Percentiles rank a stretch among this genome's conserved stretches.
These are phyloP conservation scores for Sphaerulina musiva DNA, from an alignment of 2,329 filamentous ascomycete genomes.

Conservation along the genomic window DNA sequence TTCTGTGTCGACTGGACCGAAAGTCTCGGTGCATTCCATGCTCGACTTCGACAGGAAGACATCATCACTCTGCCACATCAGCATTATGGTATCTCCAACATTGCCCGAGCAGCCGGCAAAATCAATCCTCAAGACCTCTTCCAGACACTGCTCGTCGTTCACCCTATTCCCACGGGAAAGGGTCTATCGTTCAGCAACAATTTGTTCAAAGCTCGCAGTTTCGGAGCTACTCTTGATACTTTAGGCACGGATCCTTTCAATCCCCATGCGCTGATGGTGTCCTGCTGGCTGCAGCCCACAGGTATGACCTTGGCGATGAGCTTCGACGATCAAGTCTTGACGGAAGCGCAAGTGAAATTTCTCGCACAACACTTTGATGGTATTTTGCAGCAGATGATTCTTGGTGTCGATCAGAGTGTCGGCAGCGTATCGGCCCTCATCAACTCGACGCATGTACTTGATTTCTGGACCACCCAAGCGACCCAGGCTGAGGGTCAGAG, in stretches of 20 bases:
- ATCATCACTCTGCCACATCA: slow-evolving; percentile 9
- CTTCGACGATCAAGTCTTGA: slow-evolving; percentile 4
- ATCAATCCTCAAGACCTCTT: slow-evolving; percentile 38
- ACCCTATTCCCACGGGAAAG: not conserved
- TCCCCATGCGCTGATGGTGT: slow-evolving; percentile 1
- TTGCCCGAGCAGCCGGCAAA: not conserved
- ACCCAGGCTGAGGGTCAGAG: too few species aligned
- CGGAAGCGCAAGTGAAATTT: not conserved
- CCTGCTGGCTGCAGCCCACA: not conserved
- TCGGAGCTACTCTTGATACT: not conserved
- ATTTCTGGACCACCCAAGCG: too few species aligned
- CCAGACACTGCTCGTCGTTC: slow-evolving; percentile 49
- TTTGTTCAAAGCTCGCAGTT: not conserved
- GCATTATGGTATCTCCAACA: slow-evolving; percentile 9
- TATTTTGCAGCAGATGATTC: not conserved
- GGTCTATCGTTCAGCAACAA: not conserved
- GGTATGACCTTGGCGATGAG: not conserved
- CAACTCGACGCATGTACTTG: not conserved
- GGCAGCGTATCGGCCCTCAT: not conserved
- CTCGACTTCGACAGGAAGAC: slow-evolving; percentile 1
- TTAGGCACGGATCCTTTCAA: slow-evolving; percentile 5
- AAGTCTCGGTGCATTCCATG: slow-evolving; percentile 3
- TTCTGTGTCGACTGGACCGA: not conserved
- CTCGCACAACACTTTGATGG: slow-evolving; percentile 1
- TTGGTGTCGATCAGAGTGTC: not conserved